Conservation (phyloP, 495 filamentous ascomycete genomes). For the Xylaria telfairii region DNA sequence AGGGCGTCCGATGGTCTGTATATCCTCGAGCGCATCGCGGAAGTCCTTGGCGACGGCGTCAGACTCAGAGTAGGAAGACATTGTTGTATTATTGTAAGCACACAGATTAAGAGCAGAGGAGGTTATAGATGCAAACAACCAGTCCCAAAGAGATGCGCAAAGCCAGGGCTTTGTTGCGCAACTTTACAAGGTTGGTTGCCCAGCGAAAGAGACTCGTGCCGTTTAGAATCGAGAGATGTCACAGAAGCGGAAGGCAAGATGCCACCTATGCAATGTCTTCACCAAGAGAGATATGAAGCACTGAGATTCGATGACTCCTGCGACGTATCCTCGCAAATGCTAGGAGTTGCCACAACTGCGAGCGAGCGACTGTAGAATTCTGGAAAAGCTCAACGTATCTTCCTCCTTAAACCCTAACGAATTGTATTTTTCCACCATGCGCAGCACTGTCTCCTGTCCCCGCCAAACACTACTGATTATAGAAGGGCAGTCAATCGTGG, state of each 20-base stretch:
- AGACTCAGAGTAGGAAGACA: slow-evolving; percentile 74
- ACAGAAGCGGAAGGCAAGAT: slow-evolving; percentile 32
- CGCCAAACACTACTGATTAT: slow-evolving; percentile 30
- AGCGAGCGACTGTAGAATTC: slow-evolving; percentile 29
- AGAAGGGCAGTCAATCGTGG: slow-evolving; percentile 23
- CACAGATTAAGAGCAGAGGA: slow-evolving; percentile 22
- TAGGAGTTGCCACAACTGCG: slow-evolving; percentile 29
- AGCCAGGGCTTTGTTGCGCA: slow-evolving; percentile 19
- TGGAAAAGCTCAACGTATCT: slow-evolving; percentile 33
- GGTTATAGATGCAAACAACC: slow-evolving; percentile 24
- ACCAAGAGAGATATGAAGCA: slow-evolving; percentile 34
- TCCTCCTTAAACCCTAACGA: slow-evolving; percentile 30
- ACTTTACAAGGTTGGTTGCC: slow-evolving; percentile 28
- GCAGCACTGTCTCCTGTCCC: slow-evolving; percentile 25
- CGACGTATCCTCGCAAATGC: slow-evolving; percentile 30
- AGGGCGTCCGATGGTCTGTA: slow-evolving; percentile 84
- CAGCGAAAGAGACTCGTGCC: slow-evolving; percentile 6
- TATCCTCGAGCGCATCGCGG: slow-evolving; percentile 87
- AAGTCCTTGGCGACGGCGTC: slow-evolving; percentile 96
- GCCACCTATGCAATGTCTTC: slow-evolving; percentile 38
- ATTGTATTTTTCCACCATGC: slow-evolving; percentile 29
- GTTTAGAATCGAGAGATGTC: slow-evolving; percentile 32
- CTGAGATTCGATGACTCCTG: slow-evolving; percentile 34
- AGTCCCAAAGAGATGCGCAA: slow-evolving; percentile 11
- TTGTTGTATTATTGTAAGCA: slow-evolving; percentile 48